Base-by-base conservation (phyloP, 2,329 filamentous ascomycete genomes). In the Fusarium sp. region DNA sequence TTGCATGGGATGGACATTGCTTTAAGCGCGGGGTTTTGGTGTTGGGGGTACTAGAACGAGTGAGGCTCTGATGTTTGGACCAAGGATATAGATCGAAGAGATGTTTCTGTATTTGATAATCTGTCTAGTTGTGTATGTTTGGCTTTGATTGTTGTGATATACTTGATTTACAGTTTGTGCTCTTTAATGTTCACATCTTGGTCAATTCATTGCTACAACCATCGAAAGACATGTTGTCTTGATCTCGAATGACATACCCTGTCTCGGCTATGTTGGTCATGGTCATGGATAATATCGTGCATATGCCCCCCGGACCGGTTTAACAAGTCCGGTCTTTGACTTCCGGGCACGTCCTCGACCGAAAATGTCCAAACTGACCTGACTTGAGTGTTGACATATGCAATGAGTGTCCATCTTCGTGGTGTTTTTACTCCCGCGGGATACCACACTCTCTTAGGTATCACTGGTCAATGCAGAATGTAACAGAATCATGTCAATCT, bases 201-300 rank as follows among this genome's bases (percentile, higher is more conserved):
- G 17, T 36, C 15, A 12, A 15, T 36, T 36, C 32, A n/a, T n/a
- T 3, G 17, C 8, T 36, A 17, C 15, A 3, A n/a, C 28, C 11
- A 17, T 15, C 20, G 26, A 5, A 15, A n/a, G n/a, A 8, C 15
- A 24, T 43, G 15, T 19, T 23, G 30, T 9, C 20, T 40, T 47
- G 30, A 36, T 23, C 45, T 62, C 58, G 17, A 36, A 51, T 56
- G 30, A 39, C 36, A 9, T 36, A 36, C 32, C 45, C 44, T 58
- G 51, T 51, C 61, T 49, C 45, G 32, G 32, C 32, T 36, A n/a
- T 36, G 15, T 9, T 34, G 30, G 54, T 32, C 45, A 58, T 47
- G 60, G 36, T 39, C 28, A 52, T 51, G 59, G 59, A 46, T 49
- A 59, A 64, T 51, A 63, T 63, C 45, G 59, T 64, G 59, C 60